phyloP scores from a whole-genome alignment of 2,329 filamentous ascomycete genomes.

The Sarocladiaceae sp. region DNA sequence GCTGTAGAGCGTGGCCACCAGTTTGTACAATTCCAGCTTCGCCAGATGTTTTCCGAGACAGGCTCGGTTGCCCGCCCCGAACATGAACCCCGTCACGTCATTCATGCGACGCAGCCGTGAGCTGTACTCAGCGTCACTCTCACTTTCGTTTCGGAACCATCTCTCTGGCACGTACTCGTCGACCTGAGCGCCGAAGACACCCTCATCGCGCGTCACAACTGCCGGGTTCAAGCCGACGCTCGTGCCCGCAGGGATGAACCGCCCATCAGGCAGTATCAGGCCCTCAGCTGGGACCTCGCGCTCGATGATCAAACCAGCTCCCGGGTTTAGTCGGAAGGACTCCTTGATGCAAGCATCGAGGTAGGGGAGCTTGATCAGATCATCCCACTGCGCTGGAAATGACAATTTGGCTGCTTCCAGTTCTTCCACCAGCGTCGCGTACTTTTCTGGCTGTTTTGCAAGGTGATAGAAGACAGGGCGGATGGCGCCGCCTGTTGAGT shows the following conservation, averaged over 20 bases:
- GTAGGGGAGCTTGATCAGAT: slow-evolving; percentile 29
- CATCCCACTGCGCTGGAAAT: slow-evolving; percentile 14
- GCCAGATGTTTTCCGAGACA: slow-evolving; percentile 32
- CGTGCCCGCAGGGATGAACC: slow-evolving; percentile 27
- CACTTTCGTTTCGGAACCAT: slow-evolving; percentile 33
- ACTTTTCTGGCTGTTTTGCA: slow-evolving; percentile 23
- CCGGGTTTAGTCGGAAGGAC: slow-evolving; percentile 40
- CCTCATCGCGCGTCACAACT: slow-evolving; percentile 30
- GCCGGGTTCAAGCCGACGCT: slow-evolving; percentile 35
- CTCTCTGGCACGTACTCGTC: slow-evolving; percentile 40
- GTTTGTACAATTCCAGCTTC: slow-evolving; percentile 28
- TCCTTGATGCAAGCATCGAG: slow-evolving; percentile 48
- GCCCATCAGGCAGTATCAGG: slow-evolving; percentile 26
- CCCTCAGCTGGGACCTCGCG: slow-evolving; percentile 39
- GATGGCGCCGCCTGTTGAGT: slow-evolving; percentile 29
- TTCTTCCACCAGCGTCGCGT: slow-evolving; percentile 27
- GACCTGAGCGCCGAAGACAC: slow-evolving; percentile 37
- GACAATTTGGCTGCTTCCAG: slow-evolving; percentile 25
- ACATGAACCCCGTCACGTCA: slow-evolving; percentile 28
- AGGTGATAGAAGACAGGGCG: slow-evolving; percentile 29
- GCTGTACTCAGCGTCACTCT: slow-evolving; percentile 25
- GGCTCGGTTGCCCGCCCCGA: slow-evolving; percentile 32
- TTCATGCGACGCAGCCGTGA: slow-evolving; percentile 27
- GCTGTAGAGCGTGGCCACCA: slow-evolving; percentile 35
- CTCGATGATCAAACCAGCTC: slow-evolving; percentile 40